Base-by-base conservation (phyloP, 805 yeast genomes). In the Saccharomyces paradoxus region DNA sequence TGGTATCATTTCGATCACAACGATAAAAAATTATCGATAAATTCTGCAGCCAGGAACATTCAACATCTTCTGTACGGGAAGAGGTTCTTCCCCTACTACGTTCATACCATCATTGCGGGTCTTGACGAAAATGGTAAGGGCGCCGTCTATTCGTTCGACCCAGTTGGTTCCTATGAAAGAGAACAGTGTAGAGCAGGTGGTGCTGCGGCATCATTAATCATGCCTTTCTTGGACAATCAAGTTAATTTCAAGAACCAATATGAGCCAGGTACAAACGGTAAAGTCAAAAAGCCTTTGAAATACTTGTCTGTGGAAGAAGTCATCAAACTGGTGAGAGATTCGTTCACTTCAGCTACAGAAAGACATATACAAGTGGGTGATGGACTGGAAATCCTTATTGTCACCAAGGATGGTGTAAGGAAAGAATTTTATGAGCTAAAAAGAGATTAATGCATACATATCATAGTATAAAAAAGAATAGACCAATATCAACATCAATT, bases 311-410 rank as follows among this genome's bases (percentile, higher is more conserved):
- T 90, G 61, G 96, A 89, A 1, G 96, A 91, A 74, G 97, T 90
- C 26, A 75, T 94, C 65, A 80, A 83, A 63, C 76, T 94, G 59
- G 97, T 94, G 41, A 85, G 83, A 70, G 99, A 94, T 73, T 96
- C 99, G 5, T 94, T 94, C 69, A 78, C 89, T 24, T 89, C 97
- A 8, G 99, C 97, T 22, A 92, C 98, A 21, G 99, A 94, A 75
- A 87, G 99, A 79, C 98, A 94, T 73, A 94, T 94, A 63, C 95
- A 91, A 63, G 98, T 94, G 52, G 99, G 99, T 76, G 99, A 94
- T 76, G 96, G 94, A 5, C 79, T 94, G 59, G 96, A 94, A 72
- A 85, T 94, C 50, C 76, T 87, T 60, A 87, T 94, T 63, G 91
- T 92, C 56, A 89, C 97, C 13, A 91, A 90, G 69, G 96, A 90